Conservation (phyloP, 495 filamentous ascomycete species). For the Penicillium herquei region DNA sequence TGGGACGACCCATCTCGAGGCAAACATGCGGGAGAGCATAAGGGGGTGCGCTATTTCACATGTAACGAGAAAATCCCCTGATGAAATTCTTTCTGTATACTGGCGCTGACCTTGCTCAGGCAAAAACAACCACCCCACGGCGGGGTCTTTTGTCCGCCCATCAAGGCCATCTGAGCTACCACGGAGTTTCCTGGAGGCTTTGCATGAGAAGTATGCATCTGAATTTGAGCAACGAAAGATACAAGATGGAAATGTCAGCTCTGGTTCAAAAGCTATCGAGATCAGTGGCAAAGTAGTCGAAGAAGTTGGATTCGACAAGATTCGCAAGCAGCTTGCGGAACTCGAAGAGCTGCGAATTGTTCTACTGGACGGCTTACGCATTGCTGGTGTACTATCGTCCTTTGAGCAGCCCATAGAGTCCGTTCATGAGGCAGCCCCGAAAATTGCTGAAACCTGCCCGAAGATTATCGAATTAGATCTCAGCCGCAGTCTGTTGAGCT, state of each 20-base stretch:
- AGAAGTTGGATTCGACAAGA: slow-evolving; percentile 96
- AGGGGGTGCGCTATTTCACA: slow-evolving; percentile 76
- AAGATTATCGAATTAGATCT: slow-evolving; percentile 82
- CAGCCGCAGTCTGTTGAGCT: slow-evolving; percentile 76
- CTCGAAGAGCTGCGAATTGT: slow-evolving; percentile 76
- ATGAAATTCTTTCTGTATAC: background rate
- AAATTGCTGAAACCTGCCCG: slow-evolving; percentile 41
- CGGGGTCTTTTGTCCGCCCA: slow-evolving; percentile 84
- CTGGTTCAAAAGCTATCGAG: slow-evolving; percentile 49
- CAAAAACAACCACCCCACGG: slow-evolving; percentile 60
- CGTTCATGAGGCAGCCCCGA: slow-evolving; percentile 17
- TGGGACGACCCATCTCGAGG: slow-evolving; percentile 87
- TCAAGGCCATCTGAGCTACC: slow-evolving; percentile 64
- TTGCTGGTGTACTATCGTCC: slow-evolving; percentile 44
- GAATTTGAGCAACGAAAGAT: slow-evolving; percentile 37
- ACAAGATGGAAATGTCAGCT: slow-evolving; percentile 8
- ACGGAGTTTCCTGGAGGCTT: slow-evolving; percentile 72
- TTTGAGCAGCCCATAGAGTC: slow-evolving; percentile 35
- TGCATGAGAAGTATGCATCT: slow-evolving; percentile 78
- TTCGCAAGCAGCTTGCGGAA: slow-evolving; percentile 72
- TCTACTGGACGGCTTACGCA: slow-evolving; percentile 70
- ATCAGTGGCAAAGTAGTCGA: slow-evolving; percentile 88
- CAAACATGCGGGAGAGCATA: slow-evolving; percentile 85
- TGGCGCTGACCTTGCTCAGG: slow-evolving; percentile 41
- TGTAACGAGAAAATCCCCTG: slow-evolving; percentile 51